Evolutionary conservation across 2,329 filamentous ascomycete species (phyloP).

Genomic region (Dothideomycetes sp.): DNA sequence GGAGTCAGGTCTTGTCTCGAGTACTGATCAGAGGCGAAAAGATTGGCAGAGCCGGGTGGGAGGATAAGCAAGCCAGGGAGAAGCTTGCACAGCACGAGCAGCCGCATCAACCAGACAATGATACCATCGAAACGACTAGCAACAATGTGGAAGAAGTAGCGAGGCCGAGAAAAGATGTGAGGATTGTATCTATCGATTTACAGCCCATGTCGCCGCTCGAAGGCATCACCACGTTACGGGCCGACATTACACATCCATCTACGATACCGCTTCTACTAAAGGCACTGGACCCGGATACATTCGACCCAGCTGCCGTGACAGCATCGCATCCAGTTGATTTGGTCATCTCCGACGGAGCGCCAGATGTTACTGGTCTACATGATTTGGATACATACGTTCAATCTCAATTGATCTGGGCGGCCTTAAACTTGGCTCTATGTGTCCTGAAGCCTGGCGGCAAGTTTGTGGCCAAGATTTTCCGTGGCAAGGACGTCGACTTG

Average conservation of each 20-base stretch:
- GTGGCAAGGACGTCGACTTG: slow-evolving; percentile 88
- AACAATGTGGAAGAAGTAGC: slow-evolving; percentile 1
- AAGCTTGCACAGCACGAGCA: slow-evolving; percentile 40
- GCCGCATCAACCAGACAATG: not conserved
- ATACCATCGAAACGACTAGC: slow-evolving; percentile 23
- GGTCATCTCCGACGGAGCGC: slow-evolving; percentile 88
- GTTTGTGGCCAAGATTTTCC: slow-evolving; percentile 97
- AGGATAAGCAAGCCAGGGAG: slow-evolving; percentile 65
- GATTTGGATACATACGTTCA: slow-evolving; percentile 98
- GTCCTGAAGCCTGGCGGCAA: slow-evolving; percentile 87
- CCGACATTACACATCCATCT: slow-evolving; percentile 94
- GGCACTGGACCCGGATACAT: slow-evolving; percentile 62
- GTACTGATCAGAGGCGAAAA: slow-evolving; percentile 89
- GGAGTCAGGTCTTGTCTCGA: slow-evolving; percentile 92
- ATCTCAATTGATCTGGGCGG: slow-evolving; percentile 86
- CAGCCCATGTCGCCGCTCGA: slow-evolving; percentile 92
- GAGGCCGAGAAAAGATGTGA: slow-evolving; percentile 45
- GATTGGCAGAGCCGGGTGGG: slow-evolving; percentile 77
- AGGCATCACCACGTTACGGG: slow-evolving; percentile 82
- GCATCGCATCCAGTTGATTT: slow-evolving; percentile 76
- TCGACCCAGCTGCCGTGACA: slow-evolving; percentile 26
- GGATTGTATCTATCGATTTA: slow-evolving; percentile 90
- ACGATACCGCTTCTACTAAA: slow-evolving; percentile 82
- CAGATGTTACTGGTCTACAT: slow-evolving; percentile 91
- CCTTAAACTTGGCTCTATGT: slow-evolving; percentile 84